Conservation (phyloP, 2,329 filamentous ascomycete genomes). For the Tricladium varicosporioides region DNA sequence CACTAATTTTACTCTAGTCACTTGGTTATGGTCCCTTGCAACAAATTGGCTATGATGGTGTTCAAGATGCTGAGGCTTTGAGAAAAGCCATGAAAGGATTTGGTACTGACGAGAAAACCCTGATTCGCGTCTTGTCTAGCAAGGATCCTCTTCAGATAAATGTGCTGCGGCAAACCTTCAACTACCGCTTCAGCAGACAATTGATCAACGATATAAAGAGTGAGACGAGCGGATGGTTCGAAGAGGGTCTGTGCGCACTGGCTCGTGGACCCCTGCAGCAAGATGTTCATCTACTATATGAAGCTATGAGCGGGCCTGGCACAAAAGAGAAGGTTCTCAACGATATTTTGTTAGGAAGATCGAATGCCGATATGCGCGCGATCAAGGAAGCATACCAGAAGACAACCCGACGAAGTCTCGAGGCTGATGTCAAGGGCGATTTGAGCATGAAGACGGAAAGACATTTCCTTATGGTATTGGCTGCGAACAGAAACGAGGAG, state of each 20-base stretch:
- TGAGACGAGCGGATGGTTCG: constrained; percentile 74
- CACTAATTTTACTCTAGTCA: constrained; percentile 38
- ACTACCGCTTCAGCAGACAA: constrained; percentile 61
- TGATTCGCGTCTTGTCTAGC: constrained; percentile 68
- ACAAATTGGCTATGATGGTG: constrained; percentile 66
- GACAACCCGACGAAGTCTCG: constrained; percentile 64
- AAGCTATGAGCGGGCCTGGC: constrained; percentile 74
- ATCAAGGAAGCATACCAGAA: constrained; percentile 79
- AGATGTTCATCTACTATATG: constrained; percentile 69
- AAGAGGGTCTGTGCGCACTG: constrained; percentile 71
- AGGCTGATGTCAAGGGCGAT: constrained; percentile 72
- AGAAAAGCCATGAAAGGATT: constrained; percentile 90
- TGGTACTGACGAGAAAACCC: constrained; percentile 77
- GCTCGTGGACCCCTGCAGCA: constrained; percentile 75
- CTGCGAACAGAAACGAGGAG: constrained; percentile 75
- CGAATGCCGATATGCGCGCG: constrained; percentile 82
- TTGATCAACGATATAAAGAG: constrained; percentile 73
- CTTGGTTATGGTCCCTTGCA: constrained; percentile 73
- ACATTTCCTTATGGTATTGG: constrained; percentile 80
- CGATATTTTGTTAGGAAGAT: constrained; percentile 77
- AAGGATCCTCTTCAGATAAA: constrained; percentile 79
- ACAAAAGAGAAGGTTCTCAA: constrained; percentile 87
- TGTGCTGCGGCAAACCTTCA: constrained; percentile 65
- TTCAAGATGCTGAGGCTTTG: constrained; percentile 66
- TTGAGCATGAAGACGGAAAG: constrained; percentile 82